A percentile compares a stretch with the other conserved stretches of the same genome.
phyloP scores from a whole-genome alignment of 2,329 filamentous ascomycete species.

The Pyrenophora graminea region DNA sequence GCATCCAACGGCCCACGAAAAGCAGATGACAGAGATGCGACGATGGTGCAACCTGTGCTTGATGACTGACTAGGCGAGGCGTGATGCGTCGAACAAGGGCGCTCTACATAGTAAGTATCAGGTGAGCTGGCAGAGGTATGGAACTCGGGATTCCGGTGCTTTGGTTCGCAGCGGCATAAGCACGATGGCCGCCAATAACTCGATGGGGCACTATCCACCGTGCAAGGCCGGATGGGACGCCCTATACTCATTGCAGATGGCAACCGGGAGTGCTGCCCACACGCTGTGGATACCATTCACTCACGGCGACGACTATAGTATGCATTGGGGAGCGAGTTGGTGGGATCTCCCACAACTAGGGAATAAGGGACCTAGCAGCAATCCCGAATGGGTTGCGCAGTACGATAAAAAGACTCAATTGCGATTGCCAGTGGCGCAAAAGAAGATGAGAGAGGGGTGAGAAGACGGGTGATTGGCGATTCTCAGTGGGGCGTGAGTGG shows the following conservation, averaged over 20 bases:
- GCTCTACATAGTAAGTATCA: background rate
- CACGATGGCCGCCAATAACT: conserved; percentile 13
- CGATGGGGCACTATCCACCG: too few species aligned
- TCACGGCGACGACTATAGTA: too few species aligned
- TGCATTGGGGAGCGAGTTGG: too few species aligned
- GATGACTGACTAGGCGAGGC: background rate
- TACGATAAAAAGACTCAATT: too few species aligned
- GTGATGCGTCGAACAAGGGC: conserved; percentile 4
- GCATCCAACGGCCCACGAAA: conserved; percentile 4
- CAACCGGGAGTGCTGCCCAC: too few species aligned
- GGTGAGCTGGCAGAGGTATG: background rate
- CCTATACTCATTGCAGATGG: too few species aligned
- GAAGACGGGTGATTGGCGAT: background rate
- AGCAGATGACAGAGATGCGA: background rate
- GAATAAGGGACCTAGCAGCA: too few species aligned
- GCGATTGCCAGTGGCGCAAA: background rate
- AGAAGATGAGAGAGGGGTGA: background rate
- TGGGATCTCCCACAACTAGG: too few species aligned
- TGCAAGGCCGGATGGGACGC: too few species aligned
- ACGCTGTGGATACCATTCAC: too few species aligned
- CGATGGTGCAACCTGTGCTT: conserved; percentile 9
- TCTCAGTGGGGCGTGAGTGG: background rate
- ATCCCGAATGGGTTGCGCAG: too few species aligned
- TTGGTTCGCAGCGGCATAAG: conserved; percentile 24
- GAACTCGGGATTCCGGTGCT: conserved; percentile 4